A percentile compares a stretch with the other conserved stretches of the same genome.
Conservation (phyloP, 768 basidiomycete genomes). For the Mycena pura region DNA sequence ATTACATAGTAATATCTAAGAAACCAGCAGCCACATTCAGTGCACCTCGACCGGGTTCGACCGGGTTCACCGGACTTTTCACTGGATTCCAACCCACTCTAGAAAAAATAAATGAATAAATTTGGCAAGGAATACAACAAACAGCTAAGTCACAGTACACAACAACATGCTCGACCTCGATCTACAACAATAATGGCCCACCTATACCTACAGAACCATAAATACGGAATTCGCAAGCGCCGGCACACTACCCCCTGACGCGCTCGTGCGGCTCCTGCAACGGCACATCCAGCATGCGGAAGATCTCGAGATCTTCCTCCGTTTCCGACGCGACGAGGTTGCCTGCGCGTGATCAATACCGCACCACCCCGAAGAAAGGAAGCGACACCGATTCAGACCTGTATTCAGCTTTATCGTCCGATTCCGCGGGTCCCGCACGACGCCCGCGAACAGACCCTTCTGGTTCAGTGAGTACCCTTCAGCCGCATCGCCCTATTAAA, state of each 20-base stretch:
- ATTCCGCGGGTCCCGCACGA: conserved; percentile 73
- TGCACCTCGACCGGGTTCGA: too few species aligned
- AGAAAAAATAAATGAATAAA: too few species aligned
- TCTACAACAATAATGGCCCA: too few species aligned
- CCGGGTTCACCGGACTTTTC: too few species aligned
- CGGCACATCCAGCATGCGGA: conserved; percentile 75
- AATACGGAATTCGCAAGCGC: too few species aligned
- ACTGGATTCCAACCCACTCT: too few species aligned
- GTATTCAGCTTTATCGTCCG: conserved; percentile 62
- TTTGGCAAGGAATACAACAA: too few species aligned
- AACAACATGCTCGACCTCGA: too few species aligned
- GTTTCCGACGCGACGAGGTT: conserved; percentile 79
- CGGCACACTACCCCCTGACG: conserved; percentile 57
- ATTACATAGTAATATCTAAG: too few species aligned
- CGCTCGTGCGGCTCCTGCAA: conserved; percentile 87
- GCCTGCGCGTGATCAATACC: conserved; percentile 46
- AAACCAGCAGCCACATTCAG: too few species aligned
- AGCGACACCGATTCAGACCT: conserved; percentile 50
- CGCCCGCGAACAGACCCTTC: conserved; percentile 75
- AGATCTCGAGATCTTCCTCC: conserved; percentile 90
- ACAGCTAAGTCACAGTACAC: too few species aligned
- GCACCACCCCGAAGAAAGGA: not conserved
- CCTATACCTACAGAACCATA: too few species aligned
- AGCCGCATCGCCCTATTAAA: conserved; percentile 90
- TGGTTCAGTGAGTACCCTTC: conserved; percentile 91